Base-by-base conservation (phyloP, 768 basidiomycete species). In the Rubroboletus satanas region DNA sequence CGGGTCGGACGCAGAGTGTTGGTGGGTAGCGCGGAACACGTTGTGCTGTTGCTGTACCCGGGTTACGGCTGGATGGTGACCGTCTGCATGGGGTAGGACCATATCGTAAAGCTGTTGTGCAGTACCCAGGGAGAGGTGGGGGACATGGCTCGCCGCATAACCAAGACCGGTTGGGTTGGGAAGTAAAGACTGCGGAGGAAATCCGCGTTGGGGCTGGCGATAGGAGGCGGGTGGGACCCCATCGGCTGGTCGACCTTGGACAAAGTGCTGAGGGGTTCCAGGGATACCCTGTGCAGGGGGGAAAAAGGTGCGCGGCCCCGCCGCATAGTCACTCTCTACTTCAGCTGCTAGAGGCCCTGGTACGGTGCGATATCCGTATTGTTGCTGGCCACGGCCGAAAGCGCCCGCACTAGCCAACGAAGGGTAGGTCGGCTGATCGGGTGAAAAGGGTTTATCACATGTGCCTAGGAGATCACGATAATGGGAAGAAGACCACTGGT, bases 1-100 rank as follows among this genome's bases (percentile, higher is more conserved):
- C 4, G 89, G 90, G 65, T 92, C 90, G 2, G 89, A 90, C 5
- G 88, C 81, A 35, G 89, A 91, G 70, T 92, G 89, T 58, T 91
- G 90, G 68, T 92, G 89, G 26, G 80, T 82, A 28, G 75, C 77
- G 36, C 87, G 85, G 74, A 87, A 90, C 43, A 79, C 79, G 61
- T 83, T 84, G 65, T 85, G 85, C 65, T 89, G 88, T 62, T 90
- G 88, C 68, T 91, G 89, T 47, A 89, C 83, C 60, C 88, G 88
- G 48, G 82, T 78, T 54, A 88, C 83, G 32, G 87, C 81, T 35
- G 85, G 80, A 65, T 83, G 78, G 49, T 79, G 83, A 57, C 75
- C 77, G 58, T 86, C 83, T 15, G 54, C 38, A 32, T 70, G 62
- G 52, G 79, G 75, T 33, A 77, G 71, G 80, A 90, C 87, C 85